phyloP scores from a whole-genome alignment of 1,284 basidiomycete species.

The Fomitopsis pinicola region DNA sequence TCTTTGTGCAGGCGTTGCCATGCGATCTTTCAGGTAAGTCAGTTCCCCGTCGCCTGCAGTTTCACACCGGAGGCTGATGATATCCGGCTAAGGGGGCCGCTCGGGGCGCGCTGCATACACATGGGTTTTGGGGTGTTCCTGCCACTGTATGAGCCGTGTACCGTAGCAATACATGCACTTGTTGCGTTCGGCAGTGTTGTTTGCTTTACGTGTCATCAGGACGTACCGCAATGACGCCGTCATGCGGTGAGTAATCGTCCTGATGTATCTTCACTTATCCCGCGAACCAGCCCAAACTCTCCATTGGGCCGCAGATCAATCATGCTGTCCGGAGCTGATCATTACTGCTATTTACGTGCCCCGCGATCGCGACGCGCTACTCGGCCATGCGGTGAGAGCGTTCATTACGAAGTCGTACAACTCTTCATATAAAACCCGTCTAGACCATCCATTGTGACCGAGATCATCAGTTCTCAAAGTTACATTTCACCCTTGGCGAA shows the following conservation, averaged over 20 bases:
- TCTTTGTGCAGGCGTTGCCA: background rate
- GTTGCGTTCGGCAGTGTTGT: background rate
- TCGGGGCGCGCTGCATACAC: constrained; percentile 5
- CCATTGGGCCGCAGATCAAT: background rate
- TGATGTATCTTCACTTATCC: background rate
- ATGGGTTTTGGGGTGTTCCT: constrained; percentile 3
- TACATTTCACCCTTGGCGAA: background rate
- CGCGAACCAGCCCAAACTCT: background rate
- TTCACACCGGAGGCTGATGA: background rate
- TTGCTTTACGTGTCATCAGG: background rate
- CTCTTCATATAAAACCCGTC: background rate
- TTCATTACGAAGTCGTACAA: background rate
- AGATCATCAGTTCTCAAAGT: background rate
- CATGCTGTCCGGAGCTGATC: background rate
- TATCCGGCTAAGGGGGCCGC: background rate
- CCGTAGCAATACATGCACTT: constrained; percentile 4
- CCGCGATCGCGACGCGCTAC: background rate
- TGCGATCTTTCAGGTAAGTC: background rate
- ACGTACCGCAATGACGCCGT: background rate
- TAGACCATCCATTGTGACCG: background rate
- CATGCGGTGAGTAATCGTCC: background rate
- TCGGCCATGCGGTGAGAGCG: background rate
- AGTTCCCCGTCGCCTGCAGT: background rate
- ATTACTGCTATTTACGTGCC: background rate
- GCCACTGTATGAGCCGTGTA: constrained; percentile 7